phyloP scores from a whole-genome alignment of 2,329 filamentous ascomycete genomes.

The Periconia sp. region DNA sequence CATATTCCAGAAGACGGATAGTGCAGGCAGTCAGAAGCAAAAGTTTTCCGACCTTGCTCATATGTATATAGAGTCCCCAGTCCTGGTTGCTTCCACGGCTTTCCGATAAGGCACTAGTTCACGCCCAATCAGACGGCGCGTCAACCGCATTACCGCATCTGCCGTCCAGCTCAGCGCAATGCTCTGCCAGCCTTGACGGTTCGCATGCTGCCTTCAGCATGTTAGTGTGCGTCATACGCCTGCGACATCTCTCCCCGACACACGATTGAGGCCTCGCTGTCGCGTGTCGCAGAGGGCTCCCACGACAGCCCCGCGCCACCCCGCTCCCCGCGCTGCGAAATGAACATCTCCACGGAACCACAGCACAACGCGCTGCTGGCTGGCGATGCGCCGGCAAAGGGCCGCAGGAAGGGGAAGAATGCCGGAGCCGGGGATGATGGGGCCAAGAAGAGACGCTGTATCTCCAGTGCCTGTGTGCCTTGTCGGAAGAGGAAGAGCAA shows the following conservation, averaged over 20 bases:
- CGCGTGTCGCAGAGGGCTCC: slow-evolving; percentile 4
- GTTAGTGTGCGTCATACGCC: slow-evolving; percentile 16
- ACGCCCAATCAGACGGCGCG: slow-evolving; percentile 18
- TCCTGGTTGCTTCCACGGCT: neutral
- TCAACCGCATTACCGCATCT: neutral
- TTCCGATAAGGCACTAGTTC: slow-evolving; percentile 16
- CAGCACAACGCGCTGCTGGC: too few species aligned
- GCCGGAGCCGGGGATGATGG: slow-evolving; percentile 46
- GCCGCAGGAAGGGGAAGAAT: slow-evolving; percentile 41
- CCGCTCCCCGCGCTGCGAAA: slow-evolving; percentile 18
- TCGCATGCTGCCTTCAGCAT: slow-evolving; percentile 18
- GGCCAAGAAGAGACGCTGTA: slow-evolving; percentile 52
- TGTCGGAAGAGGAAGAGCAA: slow-evolving; percentile 50
- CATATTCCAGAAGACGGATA: too few species aligned
- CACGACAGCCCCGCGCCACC: slow-evolving; percentile 18
- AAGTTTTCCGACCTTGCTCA: too few species aligned
- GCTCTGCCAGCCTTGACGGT: slow-evolving; percentile 1
- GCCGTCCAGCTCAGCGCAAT: slow-evolving; percentile 15
- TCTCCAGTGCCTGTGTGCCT: slow-evolving; percentile 47
- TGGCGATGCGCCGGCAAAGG: slow-evolving; percentile 38
- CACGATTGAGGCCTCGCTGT: slow-evolving; percentile 23
- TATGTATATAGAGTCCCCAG: too few species aligned
- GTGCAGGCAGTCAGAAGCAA: too few species aligned
- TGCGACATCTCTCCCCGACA: too few species aligned
- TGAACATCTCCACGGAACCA: slow-evolving; percentile 15